Evolutionary conservation across 2,329 filamentous ascomycete genomes (phyloP).

Genomic region (Myriangium duriaei): DNA sequence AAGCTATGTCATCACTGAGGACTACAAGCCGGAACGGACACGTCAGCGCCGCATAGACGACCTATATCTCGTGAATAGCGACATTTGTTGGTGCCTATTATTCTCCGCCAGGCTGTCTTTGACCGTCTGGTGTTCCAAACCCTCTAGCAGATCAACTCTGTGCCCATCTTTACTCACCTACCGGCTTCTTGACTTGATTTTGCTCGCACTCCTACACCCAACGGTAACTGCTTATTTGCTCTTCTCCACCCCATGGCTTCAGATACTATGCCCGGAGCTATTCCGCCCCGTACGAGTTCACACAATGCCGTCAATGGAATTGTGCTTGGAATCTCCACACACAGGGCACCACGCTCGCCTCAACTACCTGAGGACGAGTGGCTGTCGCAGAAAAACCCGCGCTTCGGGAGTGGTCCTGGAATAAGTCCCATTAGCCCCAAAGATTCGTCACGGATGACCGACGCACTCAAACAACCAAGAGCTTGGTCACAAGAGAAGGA

Average conservation of each 20-base stretch:
- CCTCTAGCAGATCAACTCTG: no score
- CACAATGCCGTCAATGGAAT: conserved; percentile 9
- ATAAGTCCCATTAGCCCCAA: conserved; percentile 4
- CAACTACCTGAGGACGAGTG: conserved; percentile 6
- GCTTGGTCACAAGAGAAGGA: conserved; percentile 66
- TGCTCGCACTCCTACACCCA: no score
- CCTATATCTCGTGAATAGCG: no score
- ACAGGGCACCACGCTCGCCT: conserved; percentile 5
- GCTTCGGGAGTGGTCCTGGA: conserved; percentile 7
- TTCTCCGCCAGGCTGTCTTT: no score
- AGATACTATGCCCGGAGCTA: conserved; percentile 12
- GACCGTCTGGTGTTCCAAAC: no score
- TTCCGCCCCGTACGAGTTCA: conserved; percentile 11
- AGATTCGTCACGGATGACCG: conserved; percentile 6
- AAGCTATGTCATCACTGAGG: no score
- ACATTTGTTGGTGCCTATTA: no score
- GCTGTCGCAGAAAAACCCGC: conserved; percentile 6
- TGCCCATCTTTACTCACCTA: no score
- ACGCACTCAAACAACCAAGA: conserved; percentile 10
- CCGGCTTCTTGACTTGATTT: no score
- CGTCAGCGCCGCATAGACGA: no score
- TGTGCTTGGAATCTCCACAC: conserved; percentile 3
- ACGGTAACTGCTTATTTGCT: no score
- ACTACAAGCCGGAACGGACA: no score
- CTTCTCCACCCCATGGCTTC: conserved; percentile 8